Percentiles rank a stretch among this genome's conserved stretches.
phyloP scores from a whole-genome alignment of 2,329 filamentous ascomycete genomes.

The Cladosporium halotolerans region DNA sequence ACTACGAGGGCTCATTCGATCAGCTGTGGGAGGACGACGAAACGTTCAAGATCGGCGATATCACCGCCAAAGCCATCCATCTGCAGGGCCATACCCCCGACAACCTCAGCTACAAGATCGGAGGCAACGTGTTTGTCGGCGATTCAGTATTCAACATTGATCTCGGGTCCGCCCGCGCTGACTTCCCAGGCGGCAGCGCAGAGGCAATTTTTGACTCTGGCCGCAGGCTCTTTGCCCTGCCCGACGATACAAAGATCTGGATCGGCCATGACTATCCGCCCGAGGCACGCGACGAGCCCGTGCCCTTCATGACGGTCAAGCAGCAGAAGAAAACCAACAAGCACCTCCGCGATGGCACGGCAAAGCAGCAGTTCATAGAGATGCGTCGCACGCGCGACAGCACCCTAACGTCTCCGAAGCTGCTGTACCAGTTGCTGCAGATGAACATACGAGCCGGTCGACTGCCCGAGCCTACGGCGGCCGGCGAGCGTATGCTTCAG shows the following conservation, averaged over 20 bases:
- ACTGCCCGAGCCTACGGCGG: conserved; percentile 21
- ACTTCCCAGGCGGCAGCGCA: conserved; percentile 33
- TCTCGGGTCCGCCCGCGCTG: conserved; percentile 30
- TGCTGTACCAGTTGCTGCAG: conserved; percentile 35
- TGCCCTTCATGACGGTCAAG: conserved; percentile 30
- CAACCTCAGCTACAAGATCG: conserved; percentile 54
- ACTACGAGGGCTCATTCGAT: conserved; percentile 47
- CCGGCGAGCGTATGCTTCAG: background rate
- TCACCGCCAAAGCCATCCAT: conserved; percentile 45
- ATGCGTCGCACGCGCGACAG: conserved; percentile 29
- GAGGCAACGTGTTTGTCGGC: conserved; percentile 35
- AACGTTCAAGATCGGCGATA: conserved; percentile 43
- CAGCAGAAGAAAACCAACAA: conserved; percentile 33
- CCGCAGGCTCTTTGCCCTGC: conserved; percentile 25
- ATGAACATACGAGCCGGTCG: conserved; percentile 35
- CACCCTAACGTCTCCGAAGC: conserved; percentile 26
- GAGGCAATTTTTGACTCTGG: conserved; percentile 25
- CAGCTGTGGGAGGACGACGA: conserved; percentile 50
- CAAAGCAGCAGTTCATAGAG: conserved; percentile 30
- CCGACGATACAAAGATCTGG: conserved; percentile 28
- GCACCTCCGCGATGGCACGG: conserved; percentile 25
- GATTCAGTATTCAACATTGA: conserved; percentile 32
- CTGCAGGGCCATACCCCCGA: conserved; percentile 58
- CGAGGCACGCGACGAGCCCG: background rate
- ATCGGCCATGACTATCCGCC: conserved; percentile 33